Evolutionary conservation across 345 rosid genomes (phyloP).

Genomic region (Pistacia integerrima): DNA sequence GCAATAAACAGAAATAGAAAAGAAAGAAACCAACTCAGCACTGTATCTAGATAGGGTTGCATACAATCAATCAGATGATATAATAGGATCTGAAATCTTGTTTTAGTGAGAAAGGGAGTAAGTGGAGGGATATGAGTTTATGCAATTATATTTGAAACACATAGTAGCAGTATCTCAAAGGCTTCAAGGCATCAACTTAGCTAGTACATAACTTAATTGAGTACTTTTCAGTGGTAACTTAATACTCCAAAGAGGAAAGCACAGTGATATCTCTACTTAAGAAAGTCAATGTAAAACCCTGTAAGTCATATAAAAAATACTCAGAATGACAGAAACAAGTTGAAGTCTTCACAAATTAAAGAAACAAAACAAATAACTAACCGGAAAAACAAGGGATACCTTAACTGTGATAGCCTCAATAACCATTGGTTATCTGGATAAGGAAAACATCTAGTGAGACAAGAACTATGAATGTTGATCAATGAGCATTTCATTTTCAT

Average conservation of each 20-base stretch:
- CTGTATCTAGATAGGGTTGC: background rate
- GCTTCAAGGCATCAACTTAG: no score
- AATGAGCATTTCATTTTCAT: conserved; percentile 12
- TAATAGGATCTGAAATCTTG: background rate
- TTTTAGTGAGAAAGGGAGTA: background rate
- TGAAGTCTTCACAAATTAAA: background rate
- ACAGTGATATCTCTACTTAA: background rate
- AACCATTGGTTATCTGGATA: conserved; percentile 61
- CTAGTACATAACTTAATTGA: background rate
- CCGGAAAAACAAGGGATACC: conserved; percentile 41
- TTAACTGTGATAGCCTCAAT: conserved; percentile 80
- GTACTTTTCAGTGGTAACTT: background rate
- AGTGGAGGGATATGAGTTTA: background rate
- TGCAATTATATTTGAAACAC: background rate
- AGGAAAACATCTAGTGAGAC: conserved; percentile 16
- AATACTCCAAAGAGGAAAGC: background rate
- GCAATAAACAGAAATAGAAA: background rate
- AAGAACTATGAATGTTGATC: conserved; percentile 12
- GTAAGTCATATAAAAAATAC: background rate
- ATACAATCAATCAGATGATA: background rate
- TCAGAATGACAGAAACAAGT: conserved; percentile 6
- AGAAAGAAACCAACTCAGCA: background rate
- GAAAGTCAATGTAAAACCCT: background rate
- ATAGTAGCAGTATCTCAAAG: background rate
- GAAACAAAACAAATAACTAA: background rate